Percentiles rank a stretch among this genome's conserved stretches.
These are phyloP conservation scores for Monosporascus sp. DNA, from an alignment of 2,329 filamentous ascomycete genomes.

Conservation along the genomic window DNA sequence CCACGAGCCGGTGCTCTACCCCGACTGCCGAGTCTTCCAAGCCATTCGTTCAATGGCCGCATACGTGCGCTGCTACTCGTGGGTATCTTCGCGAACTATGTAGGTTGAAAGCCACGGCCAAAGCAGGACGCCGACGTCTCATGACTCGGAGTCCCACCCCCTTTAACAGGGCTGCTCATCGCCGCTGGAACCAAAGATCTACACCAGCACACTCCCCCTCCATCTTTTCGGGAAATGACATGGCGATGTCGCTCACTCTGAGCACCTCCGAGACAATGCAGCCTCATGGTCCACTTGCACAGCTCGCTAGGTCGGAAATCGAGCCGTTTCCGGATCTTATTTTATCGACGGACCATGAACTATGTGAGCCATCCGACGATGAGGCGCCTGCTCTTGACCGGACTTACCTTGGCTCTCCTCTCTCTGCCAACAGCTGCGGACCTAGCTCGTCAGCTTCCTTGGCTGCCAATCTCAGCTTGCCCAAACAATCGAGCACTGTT, in stretches of 20 bases:
- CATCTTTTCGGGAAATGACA: conserved; percentile 55
- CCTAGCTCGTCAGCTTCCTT: conserved; percentile 52
- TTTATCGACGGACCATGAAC: conserved; percentile 2
- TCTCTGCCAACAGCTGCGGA: conserved; percentile 54
- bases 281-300: conserved; percentile 54
- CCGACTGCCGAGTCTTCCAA: conserved; percentile 44
- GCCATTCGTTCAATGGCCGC: conserved; percentile 57
- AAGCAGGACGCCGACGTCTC: conserved; percentile 39
- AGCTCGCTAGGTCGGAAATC: conserved; percentile 44
- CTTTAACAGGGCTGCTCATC: conserved; percentile 45
- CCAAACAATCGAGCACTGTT: conserved; percentile 43
- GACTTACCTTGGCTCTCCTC: conserved; percentile 48
- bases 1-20: conserved; percentile 49
- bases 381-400: conserved; percentile 17
- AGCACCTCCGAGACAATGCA: conserved; percentile 64
- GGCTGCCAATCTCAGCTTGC: conserved; percentile 32
- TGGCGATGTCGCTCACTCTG: conserved; percentile 57
- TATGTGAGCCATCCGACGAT: conserved; percentile 1
- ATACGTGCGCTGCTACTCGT: conserved; percentile 57
- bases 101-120: conserved; percentile 45
- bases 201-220: conserved; percentile 41
- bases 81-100: conserved; percentile 59
- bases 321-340: conserved; percentile 17
- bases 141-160: conserved; percentile 51
- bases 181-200: conserved; percentile 44